Conservation (phyloP, 345 rosid species). For the Moricandia arvensis region DNA sequence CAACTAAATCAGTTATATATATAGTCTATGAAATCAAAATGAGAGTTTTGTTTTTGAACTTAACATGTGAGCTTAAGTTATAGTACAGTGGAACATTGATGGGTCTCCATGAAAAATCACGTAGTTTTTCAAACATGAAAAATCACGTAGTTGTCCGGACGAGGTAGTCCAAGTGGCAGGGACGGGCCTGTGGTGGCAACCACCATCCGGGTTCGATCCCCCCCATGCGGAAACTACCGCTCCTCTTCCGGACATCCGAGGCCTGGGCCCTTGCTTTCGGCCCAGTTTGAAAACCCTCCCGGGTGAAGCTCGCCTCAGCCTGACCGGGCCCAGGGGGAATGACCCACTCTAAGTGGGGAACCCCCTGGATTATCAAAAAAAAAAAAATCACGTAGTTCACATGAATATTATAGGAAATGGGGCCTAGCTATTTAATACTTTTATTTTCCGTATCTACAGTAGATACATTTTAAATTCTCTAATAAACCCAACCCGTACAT, state of each 20-base stretch:
- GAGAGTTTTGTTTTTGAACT: not conserved
- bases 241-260: too few relatives aligned
- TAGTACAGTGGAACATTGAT: slow-evolving; percentile 13
- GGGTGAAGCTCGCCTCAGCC: too few relatives aligned
- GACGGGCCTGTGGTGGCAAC: too few relatives aligned
- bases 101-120: slow-evolving; percentile 34
- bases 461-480: slow-evolving; percentile 19
- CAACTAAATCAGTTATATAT: not conserved
- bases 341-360: too few relatives aligned
- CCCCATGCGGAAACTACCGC: too few relatives aligned
- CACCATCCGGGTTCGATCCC: too few relatives aligned
- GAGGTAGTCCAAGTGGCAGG: too few relatives aligned
- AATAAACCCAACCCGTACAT: slow-evolving; percentile 15
- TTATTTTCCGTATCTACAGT: slow-evolving; percentile 8
- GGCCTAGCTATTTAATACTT: slow-evolving; percentile 22
- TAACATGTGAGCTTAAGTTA: not conserved
- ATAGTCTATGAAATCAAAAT: not conserved
- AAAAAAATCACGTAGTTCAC: slow-evolving; percentile 13
- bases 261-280: too few relatives aligned
- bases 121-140: not conserved
- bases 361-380: too few relatives aligned
- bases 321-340: too few relatives aligned
- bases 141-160: too few relatives aligned
- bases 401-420: slow-evolving; percentile 24
- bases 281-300: too few relatives aligned